A percentile compares a stretch with the other conserved stretches of the same genome.
These are phyloP conservation scores for Laetiporus sulphureus DNA, from an alignment of 1,284 basidiomycete species.

Conservation along the genomic window DNA sequence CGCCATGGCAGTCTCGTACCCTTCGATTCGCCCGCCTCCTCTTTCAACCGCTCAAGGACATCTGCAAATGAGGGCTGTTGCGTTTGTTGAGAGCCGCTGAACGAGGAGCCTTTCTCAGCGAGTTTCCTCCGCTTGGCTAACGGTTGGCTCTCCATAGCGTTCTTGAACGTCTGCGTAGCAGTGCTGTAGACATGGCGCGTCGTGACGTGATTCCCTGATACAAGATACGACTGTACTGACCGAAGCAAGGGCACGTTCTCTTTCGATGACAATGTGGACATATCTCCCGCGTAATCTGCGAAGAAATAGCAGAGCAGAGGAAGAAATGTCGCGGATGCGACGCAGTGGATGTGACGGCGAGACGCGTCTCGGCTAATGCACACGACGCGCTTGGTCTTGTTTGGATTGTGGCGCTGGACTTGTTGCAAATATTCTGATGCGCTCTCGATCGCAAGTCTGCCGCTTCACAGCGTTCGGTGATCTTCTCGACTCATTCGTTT, in stretches of 20 bases:
- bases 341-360: constrained; percentile 1
- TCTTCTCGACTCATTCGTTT: no score
- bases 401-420: constrained; percentile 11
- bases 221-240: constrained; percentile 11
- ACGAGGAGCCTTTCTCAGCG: constrained; percentile 25
- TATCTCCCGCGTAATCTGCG: no score
- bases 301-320: no score
- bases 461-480: no score
- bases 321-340: not conserved
- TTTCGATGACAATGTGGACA: constrained; percentile 17
- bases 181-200: constrained; percentile 5
- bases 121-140: constrained; percentile 58
- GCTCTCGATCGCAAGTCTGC: no score
- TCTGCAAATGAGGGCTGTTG: constrained; percentile 62
- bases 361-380: constrained; percentile 11
- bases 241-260: constrained; percentile 24
- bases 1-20: constrained; percentile 26
- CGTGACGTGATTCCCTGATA: not conserved
- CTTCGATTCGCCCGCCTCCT: constrained; percentile 47
- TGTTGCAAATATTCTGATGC: no score
- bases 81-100: constrained; percentile 31
- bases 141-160: constrained; percentile 31
- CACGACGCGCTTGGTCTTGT: constrained; percentile 23
- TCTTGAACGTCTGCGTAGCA: constrained; percentile 18
- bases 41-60: constrained; percentile 70